A percentile compares a stretch with the other conserved stretches of the same genome.
phyloP scores from a whole-genome alignment of 768 basidiomycete species.

The Trametes cinnabarina region DNA sequence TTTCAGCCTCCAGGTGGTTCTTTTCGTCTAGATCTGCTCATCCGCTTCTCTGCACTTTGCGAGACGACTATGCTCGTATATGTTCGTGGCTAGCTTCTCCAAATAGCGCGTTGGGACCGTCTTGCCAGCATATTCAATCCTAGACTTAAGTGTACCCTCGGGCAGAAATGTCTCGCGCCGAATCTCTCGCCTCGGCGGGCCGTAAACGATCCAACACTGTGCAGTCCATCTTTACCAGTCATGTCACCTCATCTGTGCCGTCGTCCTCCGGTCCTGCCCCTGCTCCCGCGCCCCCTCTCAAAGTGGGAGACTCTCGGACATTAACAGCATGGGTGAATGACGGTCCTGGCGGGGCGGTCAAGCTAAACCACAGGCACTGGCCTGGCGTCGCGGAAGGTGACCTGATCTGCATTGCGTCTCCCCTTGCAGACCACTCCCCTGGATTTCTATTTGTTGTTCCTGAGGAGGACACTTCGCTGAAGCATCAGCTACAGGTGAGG shows the following conservation, averaged over 20 bases:
- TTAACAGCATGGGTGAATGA: conserved; percentile 79
- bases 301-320: conserved; percentile 59
- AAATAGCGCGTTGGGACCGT: too few species aligned
- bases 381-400: conserved; percentile 80
- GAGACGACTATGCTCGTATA: too few species aligned
- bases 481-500: conserved; percentile 63
- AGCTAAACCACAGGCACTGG: conserved; percentile 74
- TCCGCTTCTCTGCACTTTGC: too few species aligned
- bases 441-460: conserved; percentile 66
- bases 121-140: too few species aligned
- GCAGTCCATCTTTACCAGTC: conserved; percentile 58
- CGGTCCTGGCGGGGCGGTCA: conserved; percentile 50
- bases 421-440: conserved; percentile 37
- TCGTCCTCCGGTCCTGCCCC: background rate
- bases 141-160: background rate
- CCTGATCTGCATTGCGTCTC: conserved; percentile 53
- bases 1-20: too few species aligned
- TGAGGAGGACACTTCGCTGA: conserved; percentile 57
- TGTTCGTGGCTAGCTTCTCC: too few species aligned
- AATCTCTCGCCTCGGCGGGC: conserved; percentile 55
- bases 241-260: conserved; percentile 26
- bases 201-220: conserved; percentile 74
- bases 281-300: conserved; percentile 40
- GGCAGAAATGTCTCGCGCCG: conserved; percentile 47
- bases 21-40: too few species aligned